Percentiles rank a stretch among this genome's conserved stretches.
These are phyloP conservation scores for Exophiala oligosperma DNA, from an alignment of 2,329 filamentous ascomycete species.

Conservation along the genomic window DNA sequence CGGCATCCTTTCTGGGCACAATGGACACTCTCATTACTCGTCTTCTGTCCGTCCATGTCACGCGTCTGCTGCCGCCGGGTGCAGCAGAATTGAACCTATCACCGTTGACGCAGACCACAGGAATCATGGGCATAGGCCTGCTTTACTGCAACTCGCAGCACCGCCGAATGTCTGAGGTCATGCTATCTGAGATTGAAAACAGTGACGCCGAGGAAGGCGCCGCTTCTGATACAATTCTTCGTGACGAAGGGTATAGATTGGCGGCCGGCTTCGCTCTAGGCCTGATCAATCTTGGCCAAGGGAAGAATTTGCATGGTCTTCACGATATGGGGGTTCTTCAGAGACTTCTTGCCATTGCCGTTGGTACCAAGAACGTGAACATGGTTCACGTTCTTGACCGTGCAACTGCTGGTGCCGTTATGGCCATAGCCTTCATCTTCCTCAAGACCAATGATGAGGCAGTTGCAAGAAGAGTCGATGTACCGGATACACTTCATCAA, in stretches of 20 bases:
- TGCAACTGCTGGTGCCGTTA: constrained; percentile 87
- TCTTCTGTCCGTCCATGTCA: constrained; percentile 91
- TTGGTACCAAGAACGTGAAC: constrained; percentile 86
- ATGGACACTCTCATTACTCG: constrained; percentile 97
- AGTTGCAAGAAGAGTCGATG: constrained; percentile 86
- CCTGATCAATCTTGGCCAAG: constrained; percentile 91
- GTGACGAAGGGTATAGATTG: constrained; percentile 93
- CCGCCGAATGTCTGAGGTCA: constrained; percentile 96
- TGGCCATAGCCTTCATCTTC: constrained; percentile 87
- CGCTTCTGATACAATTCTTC: constrained; percentile 69
- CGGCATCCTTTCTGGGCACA: constrained; percentile 90
- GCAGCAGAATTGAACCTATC: constrained; percentile 94
- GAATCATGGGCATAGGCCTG: constrained; percentile 94
- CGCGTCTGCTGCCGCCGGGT: constrained; percentile 85
- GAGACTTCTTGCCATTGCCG: constrained; percentile 79
- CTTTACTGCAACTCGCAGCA: constrained; percentile 95
- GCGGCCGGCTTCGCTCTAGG: constrained; percentile 92
- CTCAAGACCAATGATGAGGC: constrained; percentile 93
- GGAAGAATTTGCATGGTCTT: constrained; percentile 80
- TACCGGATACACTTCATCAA: constrained; percentile 84
- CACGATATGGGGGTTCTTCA: constrained; percentile 94
- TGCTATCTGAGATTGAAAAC: constrained; percentile 95
- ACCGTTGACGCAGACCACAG: constrained; percentile 89
- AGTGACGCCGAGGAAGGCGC: constrained; percentile 74
- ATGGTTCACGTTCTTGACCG: constrained; percentile 91